A percentile compares a stretch with the other conserved stretches of the same genome.
Evolutionary conservation across 2,329 filamentous ascomycete species (phyloP).

Genomic region (Hypoxylon sp.): DNA sequence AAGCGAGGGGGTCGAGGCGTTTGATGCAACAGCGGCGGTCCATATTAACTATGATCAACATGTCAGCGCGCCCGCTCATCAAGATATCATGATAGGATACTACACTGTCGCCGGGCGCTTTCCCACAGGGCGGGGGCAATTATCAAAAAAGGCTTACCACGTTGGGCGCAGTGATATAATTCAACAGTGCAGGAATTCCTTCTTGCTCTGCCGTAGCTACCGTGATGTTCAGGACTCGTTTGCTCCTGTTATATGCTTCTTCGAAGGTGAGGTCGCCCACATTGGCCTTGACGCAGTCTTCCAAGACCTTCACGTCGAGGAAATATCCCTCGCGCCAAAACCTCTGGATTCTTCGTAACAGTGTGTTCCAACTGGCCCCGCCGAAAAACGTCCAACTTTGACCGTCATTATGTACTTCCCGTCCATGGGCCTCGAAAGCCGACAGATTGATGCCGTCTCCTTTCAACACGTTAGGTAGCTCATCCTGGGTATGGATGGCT

Average conservation of each 20-base stretch:
- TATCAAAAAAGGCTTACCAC: slow-evolving; percentile 70
- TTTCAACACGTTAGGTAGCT: slow-evolving; percentile 79
- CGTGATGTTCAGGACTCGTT: slow-evolving; percentile 90
- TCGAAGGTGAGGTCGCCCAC: slow-evolving; percentile 92
- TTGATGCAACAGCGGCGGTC: slow-evolving; percentile 82
- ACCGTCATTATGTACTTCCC: slow-evolving; percentile 47
- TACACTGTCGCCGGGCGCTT: not conserved
- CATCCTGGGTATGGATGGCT: slow-evolving; percentile 86
- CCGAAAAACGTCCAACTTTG: slow-evolving; percentile 54
- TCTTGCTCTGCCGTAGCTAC: slow-evolving; percentile 80
- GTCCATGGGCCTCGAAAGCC: slow-evolving; percentile 71
- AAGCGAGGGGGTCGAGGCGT: slow-evolving; percentile 72
- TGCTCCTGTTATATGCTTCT: slow-evolving; percentile 88
- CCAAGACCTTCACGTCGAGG: slow-evolving; percentile 82
- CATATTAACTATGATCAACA: slow-evolving; percentile 74
- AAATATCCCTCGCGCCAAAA: slow-evolving; percentile 84
- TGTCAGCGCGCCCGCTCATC: slow-evolving; percentile 31
- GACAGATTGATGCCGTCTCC: slow-evolving; percentile 85
- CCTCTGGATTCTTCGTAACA: slow-evolving; percentile 73
- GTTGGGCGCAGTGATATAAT: slow-evolving; percentile 92
- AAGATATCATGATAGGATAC: not conserved
- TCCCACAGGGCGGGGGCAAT: not conserved
- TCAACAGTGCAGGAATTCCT: slow-evolving; percentile 85
- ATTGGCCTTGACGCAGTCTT: slow-evolving; percentile 85
- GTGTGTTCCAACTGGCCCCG: slow-evolving; percentile 65